Evolutionary conservation across 345 rosid genomes (phyloP), one percentile per base, ranked within the genome.

Genomic region (Eucalyptus tenuipes): DNA sequence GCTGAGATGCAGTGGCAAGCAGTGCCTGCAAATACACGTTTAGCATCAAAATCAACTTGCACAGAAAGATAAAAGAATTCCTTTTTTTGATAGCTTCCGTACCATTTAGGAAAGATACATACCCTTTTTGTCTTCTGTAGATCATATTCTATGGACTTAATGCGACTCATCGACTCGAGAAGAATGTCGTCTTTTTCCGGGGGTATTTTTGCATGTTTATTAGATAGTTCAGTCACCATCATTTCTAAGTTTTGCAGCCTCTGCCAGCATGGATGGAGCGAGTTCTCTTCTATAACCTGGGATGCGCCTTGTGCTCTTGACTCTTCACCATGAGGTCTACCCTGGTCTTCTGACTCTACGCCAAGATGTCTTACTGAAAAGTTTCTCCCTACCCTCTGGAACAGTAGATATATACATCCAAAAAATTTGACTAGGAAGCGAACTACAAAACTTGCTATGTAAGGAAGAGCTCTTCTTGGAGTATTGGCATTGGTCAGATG

Each of bases 101-200:
- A 37, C 47, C 14, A 75, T 37, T 75, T 40, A 75, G 47, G n/a
- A 90, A 57, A 42, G 68, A 88, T 61, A 79, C 86, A 84, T 91
- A 97, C 99, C 91, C 90, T 95, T 91, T 95, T 97, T 89, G 99
- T 97, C 95, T 92, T 96, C 91, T 96, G 98, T 66, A 97, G 91
- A 91, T 97, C 99, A 88, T 94, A 92, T 87, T 97, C 99, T 49
- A 97, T 97, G 86, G 91, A 93, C 93, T 90, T 98, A 89, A 96
- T 96, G 80, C 99, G 96, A 89, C 89, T 93, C 94, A 96, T 87
- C 7, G 98, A 98, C 85, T 96, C 98, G 47, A 90, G 96, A 91
- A 97, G 95, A 90, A 96, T 96, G 90, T 94, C 92, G 49, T 97
- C 99, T 92, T 97, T 97, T 92, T 96, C 99, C 27, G 94, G 96